These are phyloP conservation scores for Oryza meridionalis DNA, from an alignment of 176 grass and related monocot genomes.

Conservation along the genomic window DNA sequence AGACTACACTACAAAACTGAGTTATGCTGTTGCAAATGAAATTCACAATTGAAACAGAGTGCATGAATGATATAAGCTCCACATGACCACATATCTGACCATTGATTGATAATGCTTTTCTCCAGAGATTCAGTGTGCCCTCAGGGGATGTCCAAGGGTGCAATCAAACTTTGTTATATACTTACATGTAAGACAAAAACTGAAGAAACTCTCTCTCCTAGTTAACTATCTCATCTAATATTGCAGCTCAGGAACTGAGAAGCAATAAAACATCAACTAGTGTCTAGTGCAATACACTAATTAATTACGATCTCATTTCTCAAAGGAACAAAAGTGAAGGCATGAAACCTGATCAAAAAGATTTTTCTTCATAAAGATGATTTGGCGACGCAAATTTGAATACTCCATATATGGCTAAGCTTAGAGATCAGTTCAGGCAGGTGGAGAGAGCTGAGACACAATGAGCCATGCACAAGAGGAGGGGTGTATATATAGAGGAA, in stretches of 20 bases:
- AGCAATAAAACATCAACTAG: background rate
- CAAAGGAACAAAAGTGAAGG: background rate
- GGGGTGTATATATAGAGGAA: conserved; percentile 53
- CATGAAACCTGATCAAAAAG: conserved; percentile 79
- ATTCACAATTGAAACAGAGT: conserved; percentile 17
- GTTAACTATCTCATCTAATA: conserved; percentile 22
- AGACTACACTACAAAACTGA: background rate
- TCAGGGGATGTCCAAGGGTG: background rate
- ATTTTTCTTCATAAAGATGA: conserved; percentile 69
- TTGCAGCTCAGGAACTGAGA: background rate
- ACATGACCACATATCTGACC: background rate
- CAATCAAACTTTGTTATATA: background rate
- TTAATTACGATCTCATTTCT: conserved; percentile 16
- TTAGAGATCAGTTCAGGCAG: conserved; percentile 30
- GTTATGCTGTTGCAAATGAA: conserved; percentile 24
- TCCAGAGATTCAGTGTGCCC: conserved; percentile 5
- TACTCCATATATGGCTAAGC: conserved; percentile 54
- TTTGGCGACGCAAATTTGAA: conserved; percentile 48
- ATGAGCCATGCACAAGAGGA: conserved; percentile 39
- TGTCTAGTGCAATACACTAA: background rate
- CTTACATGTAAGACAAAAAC: conserved; percentile 8
- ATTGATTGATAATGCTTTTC: background rate
- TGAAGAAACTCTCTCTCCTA: conserved; percentile 1
- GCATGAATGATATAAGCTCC: background rate
- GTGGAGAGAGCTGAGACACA: conserved; percentile 32